Evolutionary conservation across 169 alveolate genomes (phyloP), one percentile per base, ranked within the genome.

Genomic region (Eimeria falciformis): DNA sequence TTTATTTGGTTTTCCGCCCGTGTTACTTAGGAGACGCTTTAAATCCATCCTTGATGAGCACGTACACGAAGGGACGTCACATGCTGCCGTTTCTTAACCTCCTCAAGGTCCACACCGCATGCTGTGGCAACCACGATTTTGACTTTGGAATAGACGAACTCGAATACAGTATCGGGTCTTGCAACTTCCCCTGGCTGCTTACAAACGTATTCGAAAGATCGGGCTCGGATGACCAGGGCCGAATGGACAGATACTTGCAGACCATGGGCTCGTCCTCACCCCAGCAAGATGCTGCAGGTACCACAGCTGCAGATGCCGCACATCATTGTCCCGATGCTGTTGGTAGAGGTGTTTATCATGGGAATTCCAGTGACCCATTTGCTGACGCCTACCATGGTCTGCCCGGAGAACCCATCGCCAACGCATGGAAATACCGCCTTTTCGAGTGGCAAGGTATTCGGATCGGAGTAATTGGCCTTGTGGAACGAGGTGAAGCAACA

Each of bases 91-190:
- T 94, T 56, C 55, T 94, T 56, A 95, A 95, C 78, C 83, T 95
- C 92, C 91, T 95, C 90, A 94, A 95, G 69, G 95, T 96, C 37
- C 97, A 96, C 93, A 96, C 97, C 12, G 97, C 98, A 47, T 98
- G 99, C 93, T 94, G 96, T n/a, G 99, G 99, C 21, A 98, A 98
- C 88, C 99, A 98, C 86, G 99, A 98, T 93, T 97, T 98, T 73
- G 98, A 97, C 90, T 97, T 96, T 73, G 97, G 98, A 18, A 92
- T 97, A 17, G 97, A 97, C 84, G 93, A 96, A 50, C 95, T 97
- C 33, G 97, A 95, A 84, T 94, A 95, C 92, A 78, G 96, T 5
- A 93, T 83, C 29, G 95, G 95, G 53, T 90, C 96, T 46, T 94
- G 97, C 58, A 93, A 95, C 68, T 94, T 95, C 23, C 97, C 97